These are phyloP conservation scores for Ceratobasidium sp. DNA, from an alignment of 1,284 basidiomycete species.

Conservation along the genomic window DNA sequence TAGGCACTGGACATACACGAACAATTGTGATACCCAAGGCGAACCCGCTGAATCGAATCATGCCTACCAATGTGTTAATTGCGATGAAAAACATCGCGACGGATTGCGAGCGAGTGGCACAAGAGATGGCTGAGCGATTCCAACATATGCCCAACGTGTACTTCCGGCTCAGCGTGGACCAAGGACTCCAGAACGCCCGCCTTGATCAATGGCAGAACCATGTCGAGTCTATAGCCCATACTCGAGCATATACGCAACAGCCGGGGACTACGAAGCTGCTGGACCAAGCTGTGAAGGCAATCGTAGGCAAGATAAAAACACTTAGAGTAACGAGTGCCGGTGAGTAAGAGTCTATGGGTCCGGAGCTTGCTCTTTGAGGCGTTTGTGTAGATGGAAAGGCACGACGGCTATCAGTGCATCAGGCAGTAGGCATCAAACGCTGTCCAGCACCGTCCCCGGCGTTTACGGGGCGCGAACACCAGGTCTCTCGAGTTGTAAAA, in stretches of 20 bases:
- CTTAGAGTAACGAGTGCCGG: background rate
- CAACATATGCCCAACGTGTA: too few relatives aligned
- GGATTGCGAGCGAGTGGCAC: background rate
- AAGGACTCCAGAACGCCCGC: background rate
- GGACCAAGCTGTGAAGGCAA: background rate
- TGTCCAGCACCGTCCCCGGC: too few relatives aligned
- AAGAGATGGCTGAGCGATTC: too few relatives aligned
- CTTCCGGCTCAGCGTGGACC: too few relatives aligned
- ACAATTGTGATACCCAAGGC: background rate
- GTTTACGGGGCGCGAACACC: background rate
- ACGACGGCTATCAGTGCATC: too few relatives aligned
- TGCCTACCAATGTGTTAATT: background rate
- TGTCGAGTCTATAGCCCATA: background rate
- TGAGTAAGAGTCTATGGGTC: too few relatives aligned
- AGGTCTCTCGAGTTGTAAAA: background rate
- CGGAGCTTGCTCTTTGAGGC: too few relatives aligned
- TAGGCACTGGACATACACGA: background rate
- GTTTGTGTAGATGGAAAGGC: too few relatives aligned
- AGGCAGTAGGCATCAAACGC: too few relatives aligned
- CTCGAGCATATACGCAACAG: background rate
- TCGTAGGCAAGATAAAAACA: background rate
- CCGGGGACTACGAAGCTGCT: background rate
- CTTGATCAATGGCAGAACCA: background rate
- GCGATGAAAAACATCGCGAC: conserved; percentile 10
- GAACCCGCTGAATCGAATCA: background rate